Evolutionary conservation across 371 early-diverging fungal species (phyloP), one percentile per base, ranked within the genome.

Genomic region (Mucor piriformis): DNA sequence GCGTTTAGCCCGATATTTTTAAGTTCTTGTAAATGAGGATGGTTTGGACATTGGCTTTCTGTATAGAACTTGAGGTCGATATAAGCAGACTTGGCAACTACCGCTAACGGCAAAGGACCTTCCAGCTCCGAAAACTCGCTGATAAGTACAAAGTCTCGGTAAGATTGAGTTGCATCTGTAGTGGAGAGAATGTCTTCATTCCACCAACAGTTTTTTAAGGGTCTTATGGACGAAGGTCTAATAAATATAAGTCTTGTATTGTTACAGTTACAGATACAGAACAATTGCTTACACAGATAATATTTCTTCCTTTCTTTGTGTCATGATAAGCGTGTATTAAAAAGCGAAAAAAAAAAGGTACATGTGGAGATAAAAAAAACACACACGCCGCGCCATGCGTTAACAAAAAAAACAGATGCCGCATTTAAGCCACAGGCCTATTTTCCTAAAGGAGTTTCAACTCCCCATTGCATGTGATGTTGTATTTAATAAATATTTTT

Each of bases 71-170:
- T 82, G 2, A 79, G 42, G 37, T 79, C 79, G 20, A 75, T 47
- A 29, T 72, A 75, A 2, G 29, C 27, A 10, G 63, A 55, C 7
- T 73, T 77, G 7, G 73, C 67, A 3, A 84, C 76, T 5, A 82
- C 69, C 38, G 81, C 82, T 13, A 83, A 64, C 0, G 85, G 80
- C 15, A 81, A 52, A 6, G 85, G 85, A 0, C 85, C 85, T 61
- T 84, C 83, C 33, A 84, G 46, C 54, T 84, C 85, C 44, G 85
- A 84, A 60, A 84, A 84, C 57, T 84, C 85, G 32, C 83, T 77
- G 18, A 84, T 74, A 32, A 83, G 75, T 7, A 84, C 79, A 70
- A 84, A 84, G 50, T 84, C 85, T 40, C 73, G 69, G 35, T 70
- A 73, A 12, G 49, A 40, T 16, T n/a, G 24, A n/a, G 16, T 13